A percentile compares a stretch with the other conserved stretches of the same genome.
These are phyloP conservation scores for Kazachstania sp. DNA, from an alignment of 1,139 yeast genomes.

Conservation along the genomic window DNA sequence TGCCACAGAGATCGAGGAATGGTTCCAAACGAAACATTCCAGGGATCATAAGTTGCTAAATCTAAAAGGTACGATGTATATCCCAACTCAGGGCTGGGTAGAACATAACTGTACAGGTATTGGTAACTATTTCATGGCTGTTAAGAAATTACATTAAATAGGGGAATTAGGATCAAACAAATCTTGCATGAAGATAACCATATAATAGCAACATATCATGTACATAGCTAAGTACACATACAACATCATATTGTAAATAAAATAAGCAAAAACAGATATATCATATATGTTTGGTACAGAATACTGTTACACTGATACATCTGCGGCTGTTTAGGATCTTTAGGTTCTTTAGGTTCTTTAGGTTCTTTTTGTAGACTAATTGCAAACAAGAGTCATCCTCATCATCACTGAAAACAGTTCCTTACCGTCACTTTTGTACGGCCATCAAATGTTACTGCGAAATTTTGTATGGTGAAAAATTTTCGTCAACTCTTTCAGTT, in stretches of 20 bases:
- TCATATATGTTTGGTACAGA: no score
- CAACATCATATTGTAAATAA: no score
- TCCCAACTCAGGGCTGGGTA: conserved; percentile 83
- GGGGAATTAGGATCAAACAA: neutral
- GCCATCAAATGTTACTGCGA: no score
- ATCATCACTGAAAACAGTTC: no score
- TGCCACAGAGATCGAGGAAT: conserved; percentile 58
- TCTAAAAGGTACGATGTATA: conserved; percentile 69
- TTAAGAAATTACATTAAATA: conserved; percentile 28
- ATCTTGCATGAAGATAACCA: neutral
- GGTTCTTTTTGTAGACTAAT: no score
- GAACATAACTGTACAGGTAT: conserved; percentile 49
- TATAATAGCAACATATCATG: neutral
- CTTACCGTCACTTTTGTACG: no score
- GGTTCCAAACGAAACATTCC: conserved; percentile 44
- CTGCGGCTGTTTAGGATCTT: no score
- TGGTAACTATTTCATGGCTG: conserved; percentile 89
- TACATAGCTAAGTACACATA: no score
- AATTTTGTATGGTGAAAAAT: neutral
- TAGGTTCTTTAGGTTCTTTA: no score
- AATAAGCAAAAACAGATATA: no score
- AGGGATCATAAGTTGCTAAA: conserved; percentile 49
- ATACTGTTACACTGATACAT: no score
- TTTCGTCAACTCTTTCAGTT: neutral
- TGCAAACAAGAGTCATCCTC: no score